Percentiles rank a stretch among this genome's conserved stretches.
These are phyloP conservation scores for Sechiopsis laciniata DNA, from an alignment of 306 rosid genomes.

Conservation along the genomic window DNA sequence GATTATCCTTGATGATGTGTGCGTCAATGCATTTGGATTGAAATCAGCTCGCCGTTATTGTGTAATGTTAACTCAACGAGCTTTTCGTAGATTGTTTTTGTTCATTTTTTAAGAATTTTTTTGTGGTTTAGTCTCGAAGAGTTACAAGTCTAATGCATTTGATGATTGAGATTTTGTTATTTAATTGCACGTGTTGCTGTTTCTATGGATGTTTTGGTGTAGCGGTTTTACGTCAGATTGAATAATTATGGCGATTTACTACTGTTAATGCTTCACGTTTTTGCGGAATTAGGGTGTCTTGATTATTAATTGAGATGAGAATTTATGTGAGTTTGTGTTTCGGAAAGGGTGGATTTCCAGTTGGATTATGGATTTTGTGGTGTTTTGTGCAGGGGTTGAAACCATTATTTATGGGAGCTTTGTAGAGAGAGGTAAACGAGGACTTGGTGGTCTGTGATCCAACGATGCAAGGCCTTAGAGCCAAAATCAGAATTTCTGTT, in stretches of 20 bases:
- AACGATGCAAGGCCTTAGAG: slow-evolving; percentile 53
- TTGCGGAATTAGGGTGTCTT: not conserved
- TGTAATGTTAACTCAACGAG: not conserved
- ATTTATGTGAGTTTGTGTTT: not conserved
- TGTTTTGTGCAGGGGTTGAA: slow-evolving; percentile 18
- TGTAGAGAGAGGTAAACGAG: slow-evolving; percentile 13
- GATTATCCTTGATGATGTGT: not conserved
- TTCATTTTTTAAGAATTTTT: not conserved
- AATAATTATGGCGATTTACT: not conserved
- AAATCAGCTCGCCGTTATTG: not conserved
- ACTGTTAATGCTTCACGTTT: not conserved
- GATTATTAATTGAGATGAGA: not conserved
- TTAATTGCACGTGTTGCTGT: not conserved
- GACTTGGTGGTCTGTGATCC: not conserved
- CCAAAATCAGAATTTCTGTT: slow-evolving; percentile 48
- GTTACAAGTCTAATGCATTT: not conserved
- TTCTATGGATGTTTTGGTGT: not conserved
- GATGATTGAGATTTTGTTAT: not conserved
- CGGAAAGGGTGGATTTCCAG: not conserved
- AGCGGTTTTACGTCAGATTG: not conserved
- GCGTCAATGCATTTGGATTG: not conserved
- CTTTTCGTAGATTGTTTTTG: not conserved
- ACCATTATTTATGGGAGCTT: slow-evolving; percentile 20
- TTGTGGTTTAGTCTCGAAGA: not conserved
- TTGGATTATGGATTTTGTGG: not conserved